Evolutionary conservation across 2,329 filamentous ascomycete genomes (phyloP), one percentile per base, ranked within the genome.

Genomic region (Colletotrichum lindemuthianum): DNA sequence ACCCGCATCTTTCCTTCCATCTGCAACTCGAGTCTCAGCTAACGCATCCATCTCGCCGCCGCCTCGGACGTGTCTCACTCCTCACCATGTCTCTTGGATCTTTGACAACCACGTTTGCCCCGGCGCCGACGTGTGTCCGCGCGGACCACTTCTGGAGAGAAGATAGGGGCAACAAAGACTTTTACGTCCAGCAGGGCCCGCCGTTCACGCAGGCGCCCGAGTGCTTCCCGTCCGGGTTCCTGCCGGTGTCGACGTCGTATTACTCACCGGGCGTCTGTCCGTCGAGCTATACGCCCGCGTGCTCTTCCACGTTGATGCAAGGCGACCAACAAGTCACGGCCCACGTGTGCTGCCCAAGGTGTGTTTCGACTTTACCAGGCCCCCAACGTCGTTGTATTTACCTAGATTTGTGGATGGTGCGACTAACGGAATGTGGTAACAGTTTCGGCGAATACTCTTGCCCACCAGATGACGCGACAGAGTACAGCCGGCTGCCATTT

Each of bases 201-300:
- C 58, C 41, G 4, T 49, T 33, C 11, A 51, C 41, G 41, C 50
- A 60, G 43, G 52, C 33, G 24, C 50, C 58, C 34, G 43, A 45
- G 13, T 39, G 58, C 12, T 60, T 41, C 24, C 43, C 58, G 15
- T 33, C n/a, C 15, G 55, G 24, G 9, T 50, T 33, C 24, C n/a
- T 50, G 5, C 55, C 45, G 7, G 45, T 58, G 12, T 50, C 36
- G 9, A 43, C 45, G 1, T 49, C 55, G 12, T 58, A 58, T n/a
- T 58, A 43, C 16, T 50, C 55, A 7, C 45, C 55, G 12, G 37
- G 36, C n/a, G 15, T 50, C 11, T 58, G 45, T 15, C 44, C 55
- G 4, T 49, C 36, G 16, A 12, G 36, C 8, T 50, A 50, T 24
- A 58, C 55, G 9, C 15, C 32, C 2, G 45, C 55, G 4, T 58